These are phyloP conservation scores for Penicillium coffeae DNA, from an alignment of 495 filamentous ascomycete species.

Conservation along the genomic window DNA sequence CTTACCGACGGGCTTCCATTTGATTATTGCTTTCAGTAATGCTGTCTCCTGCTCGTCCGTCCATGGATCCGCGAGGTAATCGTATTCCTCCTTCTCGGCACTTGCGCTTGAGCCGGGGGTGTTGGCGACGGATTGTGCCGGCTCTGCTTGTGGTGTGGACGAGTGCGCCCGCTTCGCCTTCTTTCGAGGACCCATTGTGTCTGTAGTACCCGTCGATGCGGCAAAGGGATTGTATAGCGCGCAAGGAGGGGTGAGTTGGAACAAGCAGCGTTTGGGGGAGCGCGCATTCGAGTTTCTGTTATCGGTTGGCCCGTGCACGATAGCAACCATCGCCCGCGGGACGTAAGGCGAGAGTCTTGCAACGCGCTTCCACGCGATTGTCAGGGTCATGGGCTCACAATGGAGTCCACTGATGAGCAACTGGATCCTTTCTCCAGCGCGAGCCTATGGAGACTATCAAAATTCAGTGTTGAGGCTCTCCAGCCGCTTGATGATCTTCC, in stretches of 20 bases:
- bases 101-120: slow-evolving; percentile 33
- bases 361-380: not conserved
- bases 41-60: slow-evolving; percentile 92
- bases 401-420: slow-evolving; percentile 45
- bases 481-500: slow-evolving; percentile 37
- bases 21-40: slow-evolving; percentile 83
- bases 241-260: not conserved
- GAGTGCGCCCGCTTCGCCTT: slow-evolving; percentile 41
- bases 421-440: slow-evolving; percentile 69
- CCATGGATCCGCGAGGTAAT: slow-evolving; percentile 69
- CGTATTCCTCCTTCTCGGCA: slow-evolving; percentile 34
- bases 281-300: slow-evolving; percentile 15
- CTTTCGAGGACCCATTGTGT: slow-evolving; percentile 72
- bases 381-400: slow-evolving; percentile 23
- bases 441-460: slow-evolving; percentile 56
- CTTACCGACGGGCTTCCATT: slow-evolving; percentile 91
- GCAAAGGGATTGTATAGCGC: not conserved
- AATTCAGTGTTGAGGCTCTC: slow-evolving; percentile 38
- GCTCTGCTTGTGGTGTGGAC: slow-evolving; percentile 36
- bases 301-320: slow-evolving; percentile 37
- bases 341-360: slow-evolving; percentile 3
- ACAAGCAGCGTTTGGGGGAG: not conserved
- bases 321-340: slow-evolving; percentile 16
- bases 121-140: slow-evolving; percentile 29
- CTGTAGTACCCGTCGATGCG: not conserved